Evolutionary conservation across 768 basidiomycete genomes (phyloP), one percentile per base, ranked within the genome.

Genomic region (Amanita molliuscula): DNA sequence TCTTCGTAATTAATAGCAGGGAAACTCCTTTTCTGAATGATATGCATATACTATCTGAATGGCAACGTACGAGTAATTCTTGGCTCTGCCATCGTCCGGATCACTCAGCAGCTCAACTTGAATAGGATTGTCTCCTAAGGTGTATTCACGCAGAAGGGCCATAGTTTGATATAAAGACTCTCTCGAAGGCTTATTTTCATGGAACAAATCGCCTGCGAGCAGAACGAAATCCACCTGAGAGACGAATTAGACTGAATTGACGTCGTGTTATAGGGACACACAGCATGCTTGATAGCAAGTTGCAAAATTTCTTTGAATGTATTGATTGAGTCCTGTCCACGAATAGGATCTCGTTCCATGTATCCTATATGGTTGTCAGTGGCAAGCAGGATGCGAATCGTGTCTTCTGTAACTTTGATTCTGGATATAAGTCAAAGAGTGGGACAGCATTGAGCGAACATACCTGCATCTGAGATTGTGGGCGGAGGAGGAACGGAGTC

Each of bases 1-100:
- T 99, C 95, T 65, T 99, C 93, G 60, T 97, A 97, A 64, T 99
- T 98, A 55, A 99, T 70, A 1, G 92, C 91, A 10, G 96, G 96
- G 61, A 97, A 99, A 13, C 93, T 97, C 57, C 5, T 20, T 1
- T 49, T 37, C 52, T 23, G 25, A 18, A 44, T 34, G 47, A 26
- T 25, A 16, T 28, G 16, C 51, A 33, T 26, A 10, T 6, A 45
- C 53, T 13, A 35, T 33, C 29, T 6, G 33, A 47, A 44, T 26
- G 38, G 51, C 13, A 20, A 73, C 84, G 58, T 58, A 96, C 95
- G 78, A 82, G 64, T 81, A 96, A 0, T 88, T 84, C 21, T 79
- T 73, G 0, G 90, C 81, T 58, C 88, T 84, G 15, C 96, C 95
- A 51, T 97, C 90, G 47, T 84, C 77, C 0, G 94, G 92, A 67